Conservation (phyloP, 2,329 filamentous ascomycete genomes). For the Alternaria ethzedia region DNA sequence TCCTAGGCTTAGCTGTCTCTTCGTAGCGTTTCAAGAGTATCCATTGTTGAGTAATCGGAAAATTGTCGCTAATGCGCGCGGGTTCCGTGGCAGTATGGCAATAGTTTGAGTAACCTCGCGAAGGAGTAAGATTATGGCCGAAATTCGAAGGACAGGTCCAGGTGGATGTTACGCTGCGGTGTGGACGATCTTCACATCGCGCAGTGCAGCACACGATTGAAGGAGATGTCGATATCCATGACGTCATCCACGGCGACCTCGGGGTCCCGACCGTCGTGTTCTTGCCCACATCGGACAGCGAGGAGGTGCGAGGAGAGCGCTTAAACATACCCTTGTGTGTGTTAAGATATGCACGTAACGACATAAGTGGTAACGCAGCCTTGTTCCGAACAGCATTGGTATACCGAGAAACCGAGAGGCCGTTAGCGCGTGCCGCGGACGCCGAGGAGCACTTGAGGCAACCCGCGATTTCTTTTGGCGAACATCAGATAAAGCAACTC, state of each 20-base stretch:
- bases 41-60: not conserved
- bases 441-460: not conserved
- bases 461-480: not conserved
- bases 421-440: not conserved
- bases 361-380: not conserved
- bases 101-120: not conserved
- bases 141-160: not conserved
- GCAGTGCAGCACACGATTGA: not conserved
- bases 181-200: not conserved
- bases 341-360: too few species aligned
- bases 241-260: not conserved
- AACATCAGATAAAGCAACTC: not conserved
- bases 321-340: not conserved
- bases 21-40: not conserved
- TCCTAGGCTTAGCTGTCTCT: not conserved
- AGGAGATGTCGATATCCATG: not conserved
- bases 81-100: not conserved
- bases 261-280: not conserved
- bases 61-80: not conserved
- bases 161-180: not conserved
- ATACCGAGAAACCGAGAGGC: not conserved
- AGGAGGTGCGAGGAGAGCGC: not conserved
- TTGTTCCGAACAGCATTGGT: not conserved
- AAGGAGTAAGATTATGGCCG: not conserved
- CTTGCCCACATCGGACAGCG: not conserved